A percentile compares a stretch with the other conserved stretches of the same genome.
Conservation (phyloP, 257 asterid species). For the Solanum ossicruentum region DNA sequence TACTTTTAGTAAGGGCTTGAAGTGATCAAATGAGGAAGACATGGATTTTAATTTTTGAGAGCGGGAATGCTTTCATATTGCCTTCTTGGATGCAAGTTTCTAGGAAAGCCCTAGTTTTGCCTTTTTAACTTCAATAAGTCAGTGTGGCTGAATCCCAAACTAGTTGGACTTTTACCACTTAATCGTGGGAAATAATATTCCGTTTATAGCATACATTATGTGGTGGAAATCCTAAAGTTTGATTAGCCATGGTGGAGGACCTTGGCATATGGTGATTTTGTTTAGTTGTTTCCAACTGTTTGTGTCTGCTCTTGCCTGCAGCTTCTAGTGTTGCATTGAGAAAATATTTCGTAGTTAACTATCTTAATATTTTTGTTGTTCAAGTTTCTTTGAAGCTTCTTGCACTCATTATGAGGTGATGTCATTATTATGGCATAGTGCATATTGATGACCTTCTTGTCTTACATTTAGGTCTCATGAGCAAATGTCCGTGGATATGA, state of each 20-base stretch:
- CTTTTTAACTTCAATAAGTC: background rate
- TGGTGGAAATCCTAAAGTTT: background rate
- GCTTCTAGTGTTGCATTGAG: background rate
- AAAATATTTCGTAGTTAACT: background rate
- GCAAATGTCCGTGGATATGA: slow-evolving; percentile 69
- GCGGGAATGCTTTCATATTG: background rate
- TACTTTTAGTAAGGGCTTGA: background rate
- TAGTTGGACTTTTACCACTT: background rate
- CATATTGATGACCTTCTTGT: background rate
- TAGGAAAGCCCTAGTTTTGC: background rate
- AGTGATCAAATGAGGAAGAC: background rate
- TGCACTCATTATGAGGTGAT: background rate
- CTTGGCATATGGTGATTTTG: background rate
- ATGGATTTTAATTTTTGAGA: background rate
- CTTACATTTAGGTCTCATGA: slow-evolving; percentile 68
- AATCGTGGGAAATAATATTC: background rate
- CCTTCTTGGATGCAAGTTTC: background rate
- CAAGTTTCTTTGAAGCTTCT: background rate
- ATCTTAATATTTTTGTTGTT: background rate
- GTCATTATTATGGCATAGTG: background rate
- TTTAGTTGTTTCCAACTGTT: background rate
- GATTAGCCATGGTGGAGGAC: background rate
- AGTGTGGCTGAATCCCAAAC: background rate
- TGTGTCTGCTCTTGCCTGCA: background rate
- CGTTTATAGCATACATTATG: background rate